Percentiles rank a stretch among this genome's conserved stretches.
phyloP scores from a whole-genome alignment of 208 protist genomes.

The Trypanosoma lewisi region DNA sequence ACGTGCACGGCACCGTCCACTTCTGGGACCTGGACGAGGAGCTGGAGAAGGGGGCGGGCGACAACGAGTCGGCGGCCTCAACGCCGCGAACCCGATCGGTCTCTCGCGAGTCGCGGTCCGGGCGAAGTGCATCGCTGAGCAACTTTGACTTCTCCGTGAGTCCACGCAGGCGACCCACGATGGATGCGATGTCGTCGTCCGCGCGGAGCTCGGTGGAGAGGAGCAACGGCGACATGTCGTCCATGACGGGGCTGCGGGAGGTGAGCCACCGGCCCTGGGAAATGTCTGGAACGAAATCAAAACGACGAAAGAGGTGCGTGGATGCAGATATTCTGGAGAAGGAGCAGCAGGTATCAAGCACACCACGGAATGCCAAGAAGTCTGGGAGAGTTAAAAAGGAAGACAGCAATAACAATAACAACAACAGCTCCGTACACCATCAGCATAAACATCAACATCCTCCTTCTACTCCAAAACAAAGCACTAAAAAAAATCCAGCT shows the following conservation, averaged over 20 bases:
- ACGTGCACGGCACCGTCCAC: conserved; percentile 72
- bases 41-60: conserved; percentile 17
- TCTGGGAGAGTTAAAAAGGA: not conserved
- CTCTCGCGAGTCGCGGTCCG: not conserved
- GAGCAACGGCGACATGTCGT: not conserved
- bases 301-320: not conserved
- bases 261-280: not conserved
- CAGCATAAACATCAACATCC: too few relatives aligned
- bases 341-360: not conserved
- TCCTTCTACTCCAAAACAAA: not conserved
- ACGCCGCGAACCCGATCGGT: not conserved
- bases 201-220: not conserved
- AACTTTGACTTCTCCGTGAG: not conserved
- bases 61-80: not conserved
- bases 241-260: too few relatives aligned
- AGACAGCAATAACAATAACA: too few relatives aligned
- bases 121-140: not conserved
- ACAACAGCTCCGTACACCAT: too few relatives aligned
- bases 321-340: not conserved
- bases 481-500: not conserved
- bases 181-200: not conserved
- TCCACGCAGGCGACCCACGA: not conserved
- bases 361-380: not conserved
- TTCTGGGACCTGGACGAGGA: conserved; percentile 90
- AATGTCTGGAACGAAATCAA: not conserved